phyloP scores from a whole-genome alignment of 768 basidiomycete genomes.

The Pulveroboletus ravenelii region DNA sequence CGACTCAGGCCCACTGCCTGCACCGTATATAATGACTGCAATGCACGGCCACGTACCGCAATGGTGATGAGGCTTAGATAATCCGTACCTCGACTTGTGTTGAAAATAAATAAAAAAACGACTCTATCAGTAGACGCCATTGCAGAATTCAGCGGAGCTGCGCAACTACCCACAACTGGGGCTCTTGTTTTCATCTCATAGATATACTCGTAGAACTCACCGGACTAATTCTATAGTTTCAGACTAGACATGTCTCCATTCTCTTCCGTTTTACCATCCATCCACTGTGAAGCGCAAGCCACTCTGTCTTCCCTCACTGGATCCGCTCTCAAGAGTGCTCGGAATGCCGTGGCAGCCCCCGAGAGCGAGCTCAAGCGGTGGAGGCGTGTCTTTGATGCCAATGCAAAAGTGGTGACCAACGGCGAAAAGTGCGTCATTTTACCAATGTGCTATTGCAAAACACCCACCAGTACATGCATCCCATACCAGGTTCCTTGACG shows the following conservation, averaged over 20 bases:
- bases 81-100: conserved; percentile 5
- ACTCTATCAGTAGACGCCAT: conserved; percentile 6
- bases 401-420: conserved; percentile 66
- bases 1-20: neutral
- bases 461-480: conserved; percentile 2
- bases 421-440: conserved; percentile 70
- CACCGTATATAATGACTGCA: neutral
- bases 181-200: conserved; percentile 18
- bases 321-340: conserved; percentile 59
- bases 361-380: conserved; percentile 86
- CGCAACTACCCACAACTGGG: conserved; percentile 13
- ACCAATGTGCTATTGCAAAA: conserved; percentile 18
- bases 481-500: conserved; percentile 69
- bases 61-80: conserved; percentile 26
- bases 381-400: conserved; percentile 81
- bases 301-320: conserved; percentile 41
- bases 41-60: neutral
- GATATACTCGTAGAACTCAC: conserved; percentile 34
- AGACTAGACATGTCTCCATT: conserved; percentile 33
- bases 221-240: conserved; percentile 27
- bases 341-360: conserved; percentile 62
- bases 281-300: conserved; percentile 49
- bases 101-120: conserved; percentile 9
- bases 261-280: conserved; percentile 44
- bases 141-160: conserved; percentile 14